Evolutionary conservation across 2,329 filamentous ascomycete genomes (phyloP).

Genomic region (Drechslerella dactyloides): DNA sequence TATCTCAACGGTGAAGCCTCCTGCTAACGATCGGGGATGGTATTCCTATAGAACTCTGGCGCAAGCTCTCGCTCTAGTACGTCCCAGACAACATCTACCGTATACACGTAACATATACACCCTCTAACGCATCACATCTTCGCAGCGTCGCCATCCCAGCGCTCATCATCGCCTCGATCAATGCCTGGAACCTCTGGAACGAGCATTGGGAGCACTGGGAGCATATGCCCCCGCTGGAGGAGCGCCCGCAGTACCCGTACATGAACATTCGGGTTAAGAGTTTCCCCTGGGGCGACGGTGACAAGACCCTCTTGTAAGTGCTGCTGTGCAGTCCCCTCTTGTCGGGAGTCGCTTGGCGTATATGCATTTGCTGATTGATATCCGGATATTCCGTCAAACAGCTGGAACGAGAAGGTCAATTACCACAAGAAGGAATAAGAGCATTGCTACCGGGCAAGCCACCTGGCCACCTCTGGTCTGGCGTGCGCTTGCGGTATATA

Average conservation of each 20-base stretch:
- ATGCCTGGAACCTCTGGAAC: constrained; percentile 89
- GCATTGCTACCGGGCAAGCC: no score
- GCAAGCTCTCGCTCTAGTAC: constrained; percentile 95
- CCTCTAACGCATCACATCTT: constrained; percentile 19
- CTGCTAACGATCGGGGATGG: constrained; percentile 56
- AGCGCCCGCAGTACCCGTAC: constrained; percentile 91
- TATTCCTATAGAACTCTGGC: constrained; percentile 76
- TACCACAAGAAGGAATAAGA: constrained; percentile 91
- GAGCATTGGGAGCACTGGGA: constrained; percentile 97
- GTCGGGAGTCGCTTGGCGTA: not conserved
- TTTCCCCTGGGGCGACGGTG: constrained; percentile 91
- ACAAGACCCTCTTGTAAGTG: constrained; percentile 70
- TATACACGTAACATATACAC: constrained; percentile 15
- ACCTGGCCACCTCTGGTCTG: no score
- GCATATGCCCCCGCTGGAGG: constrained; percentile 85
- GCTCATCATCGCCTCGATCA: constrained; percentile 74
- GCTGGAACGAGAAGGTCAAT: constrained; percentile 96
- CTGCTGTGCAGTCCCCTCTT: not conserved
- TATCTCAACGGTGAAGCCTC: constrained; percentile 7
- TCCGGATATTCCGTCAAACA: constrained; percentile 57
- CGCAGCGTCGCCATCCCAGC: constrained; percentile 75
- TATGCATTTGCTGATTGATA: constrained; percentile 11
- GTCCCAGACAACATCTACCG: constrained; percentile 58
- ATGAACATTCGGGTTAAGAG: constrained; percentile 98
- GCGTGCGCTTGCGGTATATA: no score